These are phyloP conservation scores for Stagonosporopsis vannaccii DNA, from an alignment of 2,329 filamentous ascomycete genomes.

Conservation along the genomic window DNA sequence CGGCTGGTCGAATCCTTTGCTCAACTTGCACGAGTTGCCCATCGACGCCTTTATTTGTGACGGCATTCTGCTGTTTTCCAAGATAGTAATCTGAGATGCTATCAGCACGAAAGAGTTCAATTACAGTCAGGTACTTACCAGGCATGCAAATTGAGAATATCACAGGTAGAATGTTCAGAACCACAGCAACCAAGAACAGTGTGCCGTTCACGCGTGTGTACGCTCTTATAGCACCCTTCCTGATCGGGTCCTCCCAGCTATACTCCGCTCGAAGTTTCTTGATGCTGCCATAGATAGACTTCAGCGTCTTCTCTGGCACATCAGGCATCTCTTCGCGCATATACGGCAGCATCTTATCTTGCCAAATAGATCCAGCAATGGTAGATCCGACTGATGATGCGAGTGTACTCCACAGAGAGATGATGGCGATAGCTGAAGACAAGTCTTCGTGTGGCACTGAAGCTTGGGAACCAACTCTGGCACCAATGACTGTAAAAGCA, in stretches of 20 bases:
- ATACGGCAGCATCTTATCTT: not conserved
- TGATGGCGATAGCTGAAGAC: slow-evolving; percentile 2
- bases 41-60: not conserved
- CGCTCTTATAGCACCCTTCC: not conserved
- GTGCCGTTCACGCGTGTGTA: not conserved
- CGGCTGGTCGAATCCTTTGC: not conserved
- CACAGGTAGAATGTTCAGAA: not conserved
- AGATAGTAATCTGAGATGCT: not conserved
- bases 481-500: not conserved
- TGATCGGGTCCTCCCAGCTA: not conserved
- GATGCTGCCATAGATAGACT: not conserved
- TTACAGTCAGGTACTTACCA: not conserved
- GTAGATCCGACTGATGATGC: not conserved
- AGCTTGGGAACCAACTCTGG: not conserved
- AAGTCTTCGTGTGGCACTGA: slow-evolving; percentile 1
- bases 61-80: slow-evolving; percentile 1
- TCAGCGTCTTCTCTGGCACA: not conserved
- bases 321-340: slow-evolving; percentile 1
- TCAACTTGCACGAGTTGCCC: not conserved
- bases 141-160: not conserved
- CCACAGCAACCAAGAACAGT: not conserved
- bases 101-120: not conserved
- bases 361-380: not conserved
- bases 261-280: not conserved
- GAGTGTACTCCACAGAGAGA: not conserved